A percentile compares a stretch with the other conserved stretches of the same genome.
Evolutionary conservation across 208 protist genomes (phyloP).

Genomic region (Acanthamoeba triangularis): DNA sequence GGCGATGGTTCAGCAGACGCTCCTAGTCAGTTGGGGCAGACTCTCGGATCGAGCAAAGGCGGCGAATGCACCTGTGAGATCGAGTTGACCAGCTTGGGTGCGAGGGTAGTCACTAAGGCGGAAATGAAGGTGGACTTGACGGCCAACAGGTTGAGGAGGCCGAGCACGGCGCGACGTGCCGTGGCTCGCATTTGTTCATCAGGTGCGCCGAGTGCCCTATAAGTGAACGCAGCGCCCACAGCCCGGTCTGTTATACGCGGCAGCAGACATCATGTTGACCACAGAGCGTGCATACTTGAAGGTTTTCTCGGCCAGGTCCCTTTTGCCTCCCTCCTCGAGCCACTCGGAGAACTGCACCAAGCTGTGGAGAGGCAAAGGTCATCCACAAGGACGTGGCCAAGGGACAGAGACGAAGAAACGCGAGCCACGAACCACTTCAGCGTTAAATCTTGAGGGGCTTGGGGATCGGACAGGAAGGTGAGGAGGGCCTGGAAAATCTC

Average conservation of each 20-base stretch:
- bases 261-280: not conserved
- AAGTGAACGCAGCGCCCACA: not conserved
- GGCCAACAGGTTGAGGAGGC: not conserved
- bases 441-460: conserved; percentile 27
- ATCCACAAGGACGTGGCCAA: not conserved
- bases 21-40: not conserved
- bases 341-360: conserved; percentile 48
- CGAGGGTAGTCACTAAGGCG: not conserved
- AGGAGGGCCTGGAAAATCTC: conserved; percentile 39
- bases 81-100: conserved; percentile 30
- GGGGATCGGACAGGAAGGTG: not conserved
- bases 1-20: not conserved
- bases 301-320: conserved; percentile 24
- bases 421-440: conserved; percentile 3
- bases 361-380: not conserved
- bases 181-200: not conserved
- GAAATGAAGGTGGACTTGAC: conserved; percentile 53
- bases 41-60: not conserved
- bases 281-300: not conserved
- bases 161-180: not conserved
- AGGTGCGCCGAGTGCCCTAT: not conserved
- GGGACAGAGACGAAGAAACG: not conserved
- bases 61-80: not conserved
- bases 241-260: not conserved
- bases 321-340: conserved; percentile 24